A percentile compares a stretch with the other conserved stretches of the same genome.
Evolutionary conservation across 176 grass and related monocot genomes (phyloP).

Genomic region (Oryza nivara): DNA sequence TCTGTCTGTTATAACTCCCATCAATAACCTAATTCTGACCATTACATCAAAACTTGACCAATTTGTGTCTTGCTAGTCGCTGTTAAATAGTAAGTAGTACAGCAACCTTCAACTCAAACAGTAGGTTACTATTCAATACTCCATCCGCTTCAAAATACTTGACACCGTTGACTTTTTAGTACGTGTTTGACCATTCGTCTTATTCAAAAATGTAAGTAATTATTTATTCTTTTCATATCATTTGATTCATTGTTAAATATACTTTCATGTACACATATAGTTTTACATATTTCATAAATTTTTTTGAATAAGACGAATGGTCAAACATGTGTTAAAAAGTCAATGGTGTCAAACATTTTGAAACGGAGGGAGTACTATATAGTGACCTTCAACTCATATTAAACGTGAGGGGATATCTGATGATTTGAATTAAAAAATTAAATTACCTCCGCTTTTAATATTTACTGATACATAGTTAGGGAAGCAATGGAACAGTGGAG

Average conservation of each 20-base stretch:
- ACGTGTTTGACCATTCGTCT: no score
- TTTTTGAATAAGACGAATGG: no score
- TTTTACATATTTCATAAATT: no score
- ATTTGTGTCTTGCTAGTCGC: not conserved
- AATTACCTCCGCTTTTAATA: not conserved
- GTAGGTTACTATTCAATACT: not conserved
- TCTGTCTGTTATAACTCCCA: not conserved
- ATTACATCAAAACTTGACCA: not conserved
- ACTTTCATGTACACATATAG: no score
- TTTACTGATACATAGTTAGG: not conserved
- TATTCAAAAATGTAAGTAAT: no score
- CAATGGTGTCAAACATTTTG: no score
- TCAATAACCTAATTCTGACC: not conserved
- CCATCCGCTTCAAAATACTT: no score
- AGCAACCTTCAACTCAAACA: not conserved
- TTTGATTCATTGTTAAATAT: no score
- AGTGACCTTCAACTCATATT: not conserved
- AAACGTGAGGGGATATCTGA: not conserved
- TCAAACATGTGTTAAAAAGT: no score
- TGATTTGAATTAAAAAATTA: not conserved
- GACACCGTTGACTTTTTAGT: no score
- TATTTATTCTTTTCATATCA: no score
- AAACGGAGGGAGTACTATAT: no score
- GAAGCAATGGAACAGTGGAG: constrained; percentile 20
- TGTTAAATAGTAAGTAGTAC: not conserved